Evolutionary conservation across 768 basidiomycete species (phyloP), one percentile per base, ranked within the genome.

Genomic region (Pholiota molesta): DNA sequence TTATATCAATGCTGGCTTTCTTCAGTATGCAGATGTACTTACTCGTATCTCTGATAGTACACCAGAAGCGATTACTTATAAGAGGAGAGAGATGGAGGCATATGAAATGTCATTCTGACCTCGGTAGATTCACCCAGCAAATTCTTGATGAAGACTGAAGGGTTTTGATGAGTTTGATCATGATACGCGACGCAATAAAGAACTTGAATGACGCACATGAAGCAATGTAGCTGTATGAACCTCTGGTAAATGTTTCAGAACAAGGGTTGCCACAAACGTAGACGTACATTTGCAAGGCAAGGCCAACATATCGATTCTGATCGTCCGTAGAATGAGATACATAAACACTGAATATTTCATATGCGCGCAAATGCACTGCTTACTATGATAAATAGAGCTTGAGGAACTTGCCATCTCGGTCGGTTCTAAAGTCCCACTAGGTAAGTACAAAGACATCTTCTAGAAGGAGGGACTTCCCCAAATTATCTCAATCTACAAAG

Each of bases 291-390:
- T 63, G 62, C 19, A 44, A 40, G 9, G 29, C 55, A 19, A 62
- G 53, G 9, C 65, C 61, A 4, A 60, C 19, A 55, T 65, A 65
- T 3, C 65, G 62, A 28, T 60, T 66, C 65, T 66, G 26, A 19
- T n/a, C 1, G 26, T 26, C 26, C 26, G 26, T 17, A 28, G 19
- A 28, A 21, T n/a, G 21, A 26, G 7, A 26, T 26, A 4, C n/a
- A n/a, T n/a, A n/a, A n/a, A 8, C 16, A 19, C 1, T 37, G 14
- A 5, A 19, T 13, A 28, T 1, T 8, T 5, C 33, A 51, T 31
- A 28, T n/a, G 10, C 21, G 35, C 9, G 2, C 9, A 13, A 11
- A 33, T n/a, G 3, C 5, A 21, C 19, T 11, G 53, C 61, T 28
- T 31, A 65, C 65, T 5, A 62, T 6, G 21, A 65, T 51, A 26